These are phyloP conservation scores for Trapa incisa DNA, from an alignment of 345 rosid species.

Conservation along the genomic window DNA sequence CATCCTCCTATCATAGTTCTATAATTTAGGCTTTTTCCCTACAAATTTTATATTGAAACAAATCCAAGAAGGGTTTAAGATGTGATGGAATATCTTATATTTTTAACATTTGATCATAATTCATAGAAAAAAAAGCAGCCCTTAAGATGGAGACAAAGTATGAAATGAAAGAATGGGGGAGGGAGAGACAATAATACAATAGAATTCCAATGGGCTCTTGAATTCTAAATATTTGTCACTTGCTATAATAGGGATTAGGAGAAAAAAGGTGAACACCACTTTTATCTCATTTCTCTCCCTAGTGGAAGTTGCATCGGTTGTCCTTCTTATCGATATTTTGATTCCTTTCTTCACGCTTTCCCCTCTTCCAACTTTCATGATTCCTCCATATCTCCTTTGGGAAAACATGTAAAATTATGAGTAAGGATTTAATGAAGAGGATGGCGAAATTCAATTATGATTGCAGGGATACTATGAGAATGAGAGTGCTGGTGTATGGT, in stretches of 20 bases:
- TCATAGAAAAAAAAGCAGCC: too few relatives aligned
- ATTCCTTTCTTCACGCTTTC: conserved; percentile 4
- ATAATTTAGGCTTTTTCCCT: too few relatives aligned
- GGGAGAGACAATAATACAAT: neutral
- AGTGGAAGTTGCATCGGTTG: conserved; percentile 2
- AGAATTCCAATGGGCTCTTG: conserved; percentile 1
- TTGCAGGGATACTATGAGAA: too few relatives aligned
- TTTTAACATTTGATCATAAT: too few relatives aligned
- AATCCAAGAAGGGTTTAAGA: too few relatives aligned
- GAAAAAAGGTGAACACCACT: too few relatives aligned
- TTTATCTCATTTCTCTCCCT: neutral
- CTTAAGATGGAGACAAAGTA: too few relatives aligned
- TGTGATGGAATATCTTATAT: too few relatives aligned
- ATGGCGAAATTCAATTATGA: too few relatives aligned
- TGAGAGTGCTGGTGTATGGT: too few relatives aligned
- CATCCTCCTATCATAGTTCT: too few relatives aligned
- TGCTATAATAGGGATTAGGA: neutral
- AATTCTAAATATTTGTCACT: conserved; percentile 7
- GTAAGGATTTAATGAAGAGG: neutral
- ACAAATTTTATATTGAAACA: too few relatives aligned
- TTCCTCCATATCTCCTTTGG: neutral
- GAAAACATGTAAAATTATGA: neutral
- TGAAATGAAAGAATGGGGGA: neutral
- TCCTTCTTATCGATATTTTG: neutral
- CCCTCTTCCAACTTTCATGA: neutral